Percentiles rank a stretch among this genome's conserved stretches.
phyloP scores from a whole-genome alignment of 2,329 filamentous ascomycete species.

The Talaromyces sp. region DNA sequence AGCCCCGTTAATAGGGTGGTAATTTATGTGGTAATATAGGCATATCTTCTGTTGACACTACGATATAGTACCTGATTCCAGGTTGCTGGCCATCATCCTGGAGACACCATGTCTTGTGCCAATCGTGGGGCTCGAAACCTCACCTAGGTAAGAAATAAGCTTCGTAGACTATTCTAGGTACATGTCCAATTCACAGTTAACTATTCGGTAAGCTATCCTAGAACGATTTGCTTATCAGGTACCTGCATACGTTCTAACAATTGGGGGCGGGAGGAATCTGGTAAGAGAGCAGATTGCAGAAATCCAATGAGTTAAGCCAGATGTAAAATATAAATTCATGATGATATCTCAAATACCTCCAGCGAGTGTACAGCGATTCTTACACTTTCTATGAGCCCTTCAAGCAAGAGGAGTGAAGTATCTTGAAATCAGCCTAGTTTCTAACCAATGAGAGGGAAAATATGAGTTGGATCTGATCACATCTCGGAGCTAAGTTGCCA shows the following conservation, averaged over 20 bases:
- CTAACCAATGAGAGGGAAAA: background rate
- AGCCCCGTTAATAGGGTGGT: no score
- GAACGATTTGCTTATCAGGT: background rate
- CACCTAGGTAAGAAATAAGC: background rate
- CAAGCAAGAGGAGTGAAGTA: background rate
- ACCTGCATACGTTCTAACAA: background rate
- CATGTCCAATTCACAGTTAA: background rate
- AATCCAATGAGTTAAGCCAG: background rate
- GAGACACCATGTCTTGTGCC: background rate
- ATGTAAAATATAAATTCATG: background rate
- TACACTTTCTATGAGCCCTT: background rate
- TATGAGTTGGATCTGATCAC: background rate
- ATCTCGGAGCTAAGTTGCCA: background rate
- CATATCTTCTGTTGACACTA: no score
- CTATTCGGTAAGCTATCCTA: background rate
- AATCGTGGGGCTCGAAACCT: no score
- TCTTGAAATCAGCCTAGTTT: no score
- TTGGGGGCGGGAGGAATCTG: background rate
- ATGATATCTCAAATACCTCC: background rate
- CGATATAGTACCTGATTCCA: background rate
- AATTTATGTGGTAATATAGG: no score
- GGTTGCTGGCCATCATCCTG: background rate
- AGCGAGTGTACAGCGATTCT: background rate
- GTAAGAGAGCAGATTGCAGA: no score
- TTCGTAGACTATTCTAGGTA: background rate